Base-by-base conservation (phyloP, 2,329 filamentous ascomycete species). In the Penicillium sp. region DNA sequence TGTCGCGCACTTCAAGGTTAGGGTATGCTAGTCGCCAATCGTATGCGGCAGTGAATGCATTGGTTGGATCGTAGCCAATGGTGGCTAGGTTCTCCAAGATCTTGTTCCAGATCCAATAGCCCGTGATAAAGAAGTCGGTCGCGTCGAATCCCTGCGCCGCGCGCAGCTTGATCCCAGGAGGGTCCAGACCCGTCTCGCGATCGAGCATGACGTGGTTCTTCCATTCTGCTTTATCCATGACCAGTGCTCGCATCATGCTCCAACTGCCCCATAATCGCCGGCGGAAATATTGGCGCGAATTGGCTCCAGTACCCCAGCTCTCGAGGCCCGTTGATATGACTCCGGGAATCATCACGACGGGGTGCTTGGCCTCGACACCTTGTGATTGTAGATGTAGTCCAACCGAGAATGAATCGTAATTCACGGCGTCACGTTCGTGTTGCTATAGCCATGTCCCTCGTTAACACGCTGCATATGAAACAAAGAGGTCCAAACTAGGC, bases 31-130 rank as follows among this genome's bases (percentile, higher is more conserved):
- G 72, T 16, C 93, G 81, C 93, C 93, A 98, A 68, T 98, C 93
- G 62, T 98, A 84, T 1, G 80, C 78, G 1, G 80, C 80, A 0
- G 80, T 81, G 50, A 82, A 83, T 0, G 80, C 80, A 55, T 83
- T 83, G 2, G 76, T 80, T 16, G 93, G 91, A 60, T 98, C 93
- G 63, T 98, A 98, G 10, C 93, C 93, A 43, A 98, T 86, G 0
- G 89, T 93, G 0, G 93, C 93, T 36, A 98, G 74, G 59, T 98
- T 98, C 69, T 98, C 93, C 34, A 98, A 76, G 45, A 98, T 96
- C 69, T 97, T 97, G 70, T 87, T 96, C 90, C 90, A 96, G 45
- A 98, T 97, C 93, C 93, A 98, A 69, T 98, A 98, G 4, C 81
- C 81, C 2, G 80, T 82, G 50, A 83, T 82, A 52, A 73, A 74